phyloP scores from a whole-genome alignment of 176 grass and related monocot genomes.

The Phragmites australis region DNA sequence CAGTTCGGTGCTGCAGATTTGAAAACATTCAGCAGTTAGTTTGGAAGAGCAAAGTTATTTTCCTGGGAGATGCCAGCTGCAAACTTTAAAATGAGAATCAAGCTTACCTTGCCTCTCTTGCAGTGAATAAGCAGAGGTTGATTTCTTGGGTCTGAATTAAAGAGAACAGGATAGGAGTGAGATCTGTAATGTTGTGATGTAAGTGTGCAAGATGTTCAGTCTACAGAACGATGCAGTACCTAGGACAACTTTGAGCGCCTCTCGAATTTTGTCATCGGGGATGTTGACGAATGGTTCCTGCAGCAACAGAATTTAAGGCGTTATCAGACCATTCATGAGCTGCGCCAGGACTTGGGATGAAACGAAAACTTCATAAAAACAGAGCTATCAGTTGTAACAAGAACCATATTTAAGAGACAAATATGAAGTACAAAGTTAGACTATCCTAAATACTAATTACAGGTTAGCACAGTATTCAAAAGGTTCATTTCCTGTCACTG shows the following conservation, averaged over 20 bases:
- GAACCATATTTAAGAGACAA: background rate
- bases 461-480: background rate
- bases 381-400: background rate
- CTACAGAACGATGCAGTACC: conserved; percentile 42
- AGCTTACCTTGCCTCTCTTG: conserved; percentile 72
- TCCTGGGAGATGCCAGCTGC: background rate
- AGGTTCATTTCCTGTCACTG: background rate
- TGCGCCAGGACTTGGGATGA: background rate
- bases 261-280: conserved; percentile 63
- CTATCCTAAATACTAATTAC: background rate
- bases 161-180: conserved; percentile 14
- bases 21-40: conserved; percentile 17
- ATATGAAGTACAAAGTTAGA: background rate
- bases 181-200: conserved; percentile 20
- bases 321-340: conserved; percentile 15
- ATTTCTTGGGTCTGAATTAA: conserved; percentile 60
- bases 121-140: conserved; percentile 85
- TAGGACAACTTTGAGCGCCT: conserved; percentile 76
- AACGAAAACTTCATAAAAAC: background rate
- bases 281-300: conserved; percentile 70
- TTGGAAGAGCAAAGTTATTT: background rate
- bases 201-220: conserved; percentile 9
- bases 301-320: conserved; percentile 17
- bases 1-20: conserved; percentile 72
- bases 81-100: background rate